Evolutionary conservation across 768 basidiomycete species (phyloP).

Genomic region (Lactifluus piperatus): DNA sequence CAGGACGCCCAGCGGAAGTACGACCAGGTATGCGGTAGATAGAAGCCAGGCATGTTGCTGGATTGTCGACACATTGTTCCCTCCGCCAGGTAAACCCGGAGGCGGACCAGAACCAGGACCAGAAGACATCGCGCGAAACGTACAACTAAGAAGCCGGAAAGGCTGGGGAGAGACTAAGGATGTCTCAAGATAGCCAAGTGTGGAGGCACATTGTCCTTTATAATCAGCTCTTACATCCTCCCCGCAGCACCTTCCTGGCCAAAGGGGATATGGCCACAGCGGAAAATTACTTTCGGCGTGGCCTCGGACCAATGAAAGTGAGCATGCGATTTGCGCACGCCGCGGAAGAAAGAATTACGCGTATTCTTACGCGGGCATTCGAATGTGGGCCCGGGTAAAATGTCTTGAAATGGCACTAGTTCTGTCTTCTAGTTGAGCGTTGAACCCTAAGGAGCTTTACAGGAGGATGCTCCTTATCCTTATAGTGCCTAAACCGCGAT

Average conservation of each 20-base stretch:
- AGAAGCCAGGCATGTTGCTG: conserved; percentile 21
- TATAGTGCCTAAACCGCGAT: too few species aligned
- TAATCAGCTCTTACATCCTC: not conserved
- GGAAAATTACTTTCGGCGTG: too few species aligned
- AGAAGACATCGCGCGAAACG: not conserved
- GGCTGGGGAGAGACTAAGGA: too few species aligned
- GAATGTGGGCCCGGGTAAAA: not conserved
- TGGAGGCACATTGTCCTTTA: not conserved
- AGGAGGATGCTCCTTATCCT: too few species aligned
- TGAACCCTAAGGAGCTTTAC: too few species aligned
- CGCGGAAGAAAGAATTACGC: not conserved
- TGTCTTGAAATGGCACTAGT: too few species aligned
- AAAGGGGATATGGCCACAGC: not conserved
- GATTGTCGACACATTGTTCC: conserved; percentile 1
- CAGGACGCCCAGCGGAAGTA: conserved; percentile 24
- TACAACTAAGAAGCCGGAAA: too few species aligned
- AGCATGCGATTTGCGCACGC: not conserved
- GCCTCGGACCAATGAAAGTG: too few species aligned
- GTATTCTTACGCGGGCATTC: too few species aligned
- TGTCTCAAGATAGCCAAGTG: not conserved
- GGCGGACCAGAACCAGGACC: not conserved
- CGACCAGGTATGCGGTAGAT: conserved; percentile 21
- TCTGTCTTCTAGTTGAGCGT: too few species aligned
- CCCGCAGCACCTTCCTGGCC: not conserved
- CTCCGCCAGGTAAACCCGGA: not conserved